Evolutionary conservation across 1,139 yeast genomes (phyloP), one percentile per base, ranked within the genome.

Genomic region (Arxiozyma bovina): DNA sequence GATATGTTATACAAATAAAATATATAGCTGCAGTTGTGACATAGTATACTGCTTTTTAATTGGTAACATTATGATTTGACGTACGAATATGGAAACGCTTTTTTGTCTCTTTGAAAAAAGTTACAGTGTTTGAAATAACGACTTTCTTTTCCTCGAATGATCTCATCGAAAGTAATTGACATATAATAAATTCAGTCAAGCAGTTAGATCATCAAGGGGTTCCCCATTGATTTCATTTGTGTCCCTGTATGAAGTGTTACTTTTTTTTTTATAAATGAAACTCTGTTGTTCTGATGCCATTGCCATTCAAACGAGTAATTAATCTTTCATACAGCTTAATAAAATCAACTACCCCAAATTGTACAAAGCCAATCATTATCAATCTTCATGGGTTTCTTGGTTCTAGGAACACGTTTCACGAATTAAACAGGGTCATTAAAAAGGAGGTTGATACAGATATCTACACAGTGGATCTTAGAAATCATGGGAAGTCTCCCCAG

Each of bases 401-500:
- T 3, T 58, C 65, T 4, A 57, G 57, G 18, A 54, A 55, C 7
- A 61, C 58, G 51, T 64, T 65, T 44, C 63, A 63, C 45, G 55
- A 61, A 4, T 23, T 66, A 1, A 62, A 61, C 52, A 60, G 57
- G 42, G 66, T 63, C 45, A 64, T 79, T 54, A 62, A 77, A 65
- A 57, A 64, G 66, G 70, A 72, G 22, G 50, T 69, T 27, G 54
- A 60, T 41, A 58, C 67, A 4, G 64, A 65, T 42, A 62, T 75
- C 0, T 71, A 67, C 55, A 76, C 77, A 1, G 61, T 80, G 1
- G 85, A 81, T 62, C 64, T 79, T 51, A 67, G 85, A 57, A 79
- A 79, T 60, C 85, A 81, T 63, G 85, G 85, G 0, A 64, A 66
- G 1, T 74, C 81, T 0, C 74, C 75, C 6, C 73, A 71, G 56